Evolutionary conservation across 768 basidiomycete species (phyloP).

Genomic region (Leccinum variicolor): DNA sequence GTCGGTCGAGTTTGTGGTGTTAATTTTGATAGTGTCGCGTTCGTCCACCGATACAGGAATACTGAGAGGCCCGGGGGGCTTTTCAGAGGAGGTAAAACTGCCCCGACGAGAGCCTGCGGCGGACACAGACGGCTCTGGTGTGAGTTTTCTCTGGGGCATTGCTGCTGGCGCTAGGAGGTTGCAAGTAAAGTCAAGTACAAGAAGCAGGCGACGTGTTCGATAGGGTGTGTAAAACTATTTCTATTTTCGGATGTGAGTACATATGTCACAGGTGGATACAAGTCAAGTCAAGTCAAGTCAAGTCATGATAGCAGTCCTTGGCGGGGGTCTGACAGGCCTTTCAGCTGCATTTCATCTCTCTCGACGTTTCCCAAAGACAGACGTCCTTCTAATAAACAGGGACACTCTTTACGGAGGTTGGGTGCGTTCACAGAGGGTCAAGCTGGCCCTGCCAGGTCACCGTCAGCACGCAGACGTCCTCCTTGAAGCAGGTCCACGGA

Average conservation of each 20-base stretch:
- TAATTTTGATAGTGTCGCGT: slow-evolving; percentile 58
- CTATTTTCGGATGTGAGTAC: slow-evolving; percentile 1
- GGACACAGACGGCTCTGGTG: slow-evolving; percentile 11
- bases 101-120: slow-evolving; percentile 23
- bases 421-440: slow-evolving; percentile 61
- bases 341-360: slow-evolving; percentile 78
- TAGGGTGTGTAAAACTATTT: slow-evolving; percentile 17
- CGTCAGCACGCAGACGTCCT: slow-evolving; percentile 42
- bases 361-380: slow-evolving; percentile 53
- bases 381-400: slow-evolving; percentile 70
- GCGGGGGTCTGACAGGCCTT: slow-evolving; percentile 80
- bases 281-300: neutral
- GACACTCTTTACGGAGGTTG: slow-evolving; percentile 76
- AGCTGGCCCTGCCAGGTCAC: slow-evolving; percentile 31
- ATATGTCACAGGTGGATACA: too few species aligned
- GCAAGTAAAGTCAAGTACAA: neutral
- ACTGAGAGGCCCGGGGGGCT: slow-evolving; percentile 54
- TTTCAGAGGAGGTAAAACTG: slow-evolving; percentile 29
- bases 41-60: slow-evolving; percentile 41
- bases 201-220: slow-evolving; percentile 20
- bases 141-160: slow-evolving; percentile 19
- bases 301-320: slow-evolving; percentile 56
- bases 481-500: slow-evolving; percentile 86
- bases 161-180: neutral
- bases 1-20: slow-evolving; percentile 54